These are phyloP conservation scores for Leccinum subgranulosum DNA, from an alignment of 768 basidiomycete species.

Conservation along the genomic window DNA sequence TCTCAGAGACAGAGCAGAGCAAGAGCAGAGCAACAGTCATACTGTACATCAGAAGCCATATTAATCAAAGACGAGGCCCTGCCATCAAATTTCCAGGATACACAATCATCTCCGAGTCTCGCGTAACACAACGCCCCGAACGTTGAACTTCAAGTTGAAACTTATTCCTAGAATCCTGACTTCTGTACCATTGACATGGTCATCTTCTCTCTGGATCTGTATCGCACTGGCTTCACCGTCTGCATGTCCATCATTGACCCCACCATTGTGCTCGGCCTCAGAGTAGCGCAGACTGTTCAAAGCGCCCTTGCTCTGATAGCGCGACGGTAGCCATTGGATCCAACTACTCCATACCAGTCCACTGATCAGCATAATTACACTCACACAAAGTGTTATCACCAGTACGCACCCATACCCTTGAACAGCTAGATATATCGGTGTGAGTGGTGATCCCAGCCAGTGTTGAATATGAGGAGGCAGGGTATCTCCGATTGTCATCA, in stretches of 20 bases:
- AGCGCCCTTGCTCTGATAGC: not conserved
- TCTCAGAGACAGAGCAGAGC: too few species aligned
- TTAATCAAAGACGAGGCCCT: too few species aligned
- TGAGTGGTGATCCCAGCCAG: not conserved
- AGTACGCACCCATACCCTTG: not conserved
- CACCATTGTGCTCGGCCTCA: not conserved
- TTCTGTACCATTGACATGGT: too few species aligned
- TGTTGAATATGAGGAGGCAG: not conserved
- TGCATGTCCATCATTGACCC: not conserved
- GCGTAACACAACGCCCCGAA: too few species aligned
- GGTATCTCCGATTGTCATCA: not conserved
- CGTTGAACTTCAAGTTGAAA: too few species aligned
- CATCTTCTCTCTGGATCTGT: not conserved
- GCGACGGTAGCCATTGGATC: not conserved
- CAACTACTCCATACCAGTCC: not conserved
- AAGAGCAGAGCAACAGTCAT: too few species aligned
- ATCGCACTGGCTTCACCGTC: not conserved
- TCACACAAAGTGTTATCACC: not conserved
- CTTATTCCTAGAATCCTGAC: too few species aligned
- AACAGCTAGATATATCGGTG: not conserved
- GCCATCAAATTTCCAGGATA: too few species aligned
- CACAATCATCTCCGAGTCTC: too few species aligned
- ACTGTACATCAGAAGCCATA: too few species aligned
- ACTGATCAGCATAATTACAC: not conserved
- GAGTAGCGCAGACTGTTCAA: not conserved